Percentiles rank a stretch among this genome's conserved stretches.
Evolutionary conservation across 306 rosid species (phyloP).

Genomic region (Cicer judaicum): DNA sequence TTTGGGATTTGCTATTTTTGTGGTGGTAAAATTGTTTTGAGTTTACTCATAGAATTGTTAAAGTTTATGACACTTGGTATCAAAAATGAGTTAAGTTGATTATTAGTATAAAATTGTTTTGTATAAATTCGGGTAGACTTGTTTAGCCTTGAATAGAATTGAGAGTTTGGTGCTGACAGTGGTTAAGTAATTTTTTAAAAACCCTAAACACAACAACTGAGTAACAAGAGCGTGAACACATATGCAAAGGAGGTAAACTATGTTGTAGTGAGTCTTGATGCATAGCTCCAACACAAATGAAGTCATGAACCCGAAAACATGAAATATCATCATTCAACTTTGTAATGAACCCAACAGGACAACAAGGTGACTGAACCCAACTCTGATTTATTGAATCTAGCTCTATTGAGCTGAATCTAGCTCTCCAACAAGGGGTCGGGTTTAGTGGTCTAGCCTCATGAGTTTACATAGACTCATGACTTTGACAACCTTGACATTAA

Average conservation of each 20-base stretch:
- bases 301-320: not conserved
- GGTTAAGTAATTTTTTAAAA: not conserved
- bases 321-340: not conserved
- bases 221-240: not conserved
- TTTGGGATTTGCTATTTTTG: not conserved
- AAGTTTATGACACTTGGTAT: not conserved
- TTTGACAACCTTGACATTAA: not conserved
- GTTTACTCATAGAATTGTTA: not conserved
- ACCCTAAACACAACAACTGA: not conserved
- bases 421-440: not conserved
- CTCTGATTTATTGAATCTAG: not conserved
- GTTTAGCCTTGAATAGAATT: not conserved
- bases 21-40: conserved; percentile 8
- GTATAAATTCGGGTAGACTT: not conserved
- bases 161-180: not conserved
- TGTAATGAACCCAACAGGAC: not conserved
- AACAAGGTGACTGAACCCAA: not conserved
- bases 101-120: not conserved
- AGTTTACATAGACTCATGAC: not conserved
- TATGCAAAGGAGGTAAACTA: not conserved
- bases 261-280: not conserved
- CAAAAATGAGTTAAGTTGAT: not conserved
- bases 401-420: not conserved
- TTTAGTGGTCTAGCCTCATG: not conserved
- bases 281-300: not conserved